phyloP scores from a whole-genome alignment of 1,139 yeast genomes.

The Geotrichum bryndzae region DNA sequence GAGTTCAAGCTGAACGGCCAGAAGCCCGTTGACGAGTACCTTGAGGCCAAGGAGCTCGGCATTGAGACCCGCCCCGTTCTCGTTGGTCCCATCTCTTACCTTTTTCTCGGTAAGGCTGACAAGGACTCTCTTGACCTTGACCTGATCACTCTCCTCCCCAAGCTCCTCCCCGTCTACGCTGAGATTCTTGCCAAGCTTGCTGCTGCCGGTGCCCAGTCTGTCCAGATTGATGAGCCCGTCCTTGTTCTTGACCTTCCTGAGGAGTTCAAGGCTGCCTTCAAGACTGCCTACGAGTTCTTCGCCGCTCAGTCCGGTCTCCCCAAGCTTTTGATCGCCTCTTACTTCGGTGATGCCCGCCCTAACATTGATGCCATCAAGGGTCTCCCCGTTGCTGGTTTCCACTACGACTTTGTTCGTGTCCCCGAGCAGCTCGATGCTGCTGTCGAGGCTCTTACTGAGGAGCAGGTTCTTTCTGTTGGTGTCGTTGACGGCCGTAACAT shows the following conservation, averaged over 20 bases:
- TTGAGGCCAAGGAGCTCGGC: conserved; percentile 96
- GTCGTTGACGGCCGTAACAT: conserved; percentile 98
- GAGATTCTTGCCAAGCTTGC: conserved; percentile 81
- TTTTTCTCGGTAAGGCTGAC: conserved; percentile 95
- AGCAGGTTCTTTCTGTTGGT: conserved; percentile 90
- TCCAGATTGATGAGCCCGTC: conserved; percentile 96
- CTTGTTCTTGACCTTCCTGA: conserved; percentile 90
- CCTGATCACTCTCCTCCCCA: conserved; percentile 82
- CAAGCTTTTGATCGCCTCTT: conserved; percentile 76
- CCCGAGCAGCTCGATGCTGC: conserved; percentile 94
- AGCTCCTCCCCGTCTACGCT: conserved; percentile 87
- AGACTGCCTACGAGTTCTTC: conserved; percentile 74
- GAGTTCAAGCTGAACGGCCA: conserved; percentile 92
- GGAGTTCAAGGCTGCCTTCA: conserved; percentile 75
- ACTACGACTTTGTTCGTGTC: conserved; percentile 92
- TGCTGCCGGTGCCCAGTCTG: conserved; percentile 90
- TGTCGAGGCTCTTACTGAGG: conserved; percentile 52
- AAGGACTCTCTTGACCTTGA: conserved; percentile 94
- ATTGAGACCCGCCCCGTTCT: conserved; percentile 95
- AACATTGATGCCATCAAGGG: conserved; percentile 83
- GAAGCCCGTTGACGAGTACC: conserved; percentile 95
- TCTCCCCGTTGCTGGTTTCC: conserved; percentile 92
- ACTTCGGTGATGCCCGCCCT: conserved; percentile 98
- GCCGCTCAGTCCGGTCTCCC: conserved; percentile 63
- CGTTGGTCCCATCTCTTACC: conserved; percentile 93